phyloP scores from a whole-genome alignment of 2,329 filamentous ascomycete species.

The Colletotrichum gloeosporioides region DNA sequence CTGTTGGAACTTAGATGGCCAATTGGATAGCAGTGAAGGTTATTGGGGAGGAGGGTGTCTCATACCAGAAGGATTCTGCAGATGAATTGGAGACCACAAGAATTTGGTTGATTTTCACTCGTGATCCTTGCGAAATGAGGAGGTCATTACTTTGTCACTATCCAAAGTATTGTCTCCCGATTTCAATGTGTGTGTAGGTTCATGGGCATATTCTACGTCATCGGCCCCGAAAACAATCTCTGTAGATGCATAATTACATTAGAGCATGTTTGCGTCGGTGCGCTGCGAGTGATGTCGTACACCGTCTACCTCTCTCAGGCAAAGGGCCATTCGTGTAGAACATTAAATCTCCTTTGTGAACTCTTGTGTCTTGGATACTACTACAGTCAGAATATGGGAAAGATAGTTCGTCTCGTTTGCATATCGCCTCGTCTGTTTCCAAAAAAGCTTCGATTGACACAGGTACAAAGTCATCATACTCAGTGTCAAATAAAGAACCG shows the following conservation, averaged over 20 bases:
- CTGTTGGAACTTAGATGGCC: neutral
- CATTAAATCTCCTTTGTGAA: neutral
- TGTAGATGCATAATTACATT: neutral
- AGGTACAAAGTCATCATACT: neutral
- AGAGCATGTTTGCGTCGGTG: neutral
- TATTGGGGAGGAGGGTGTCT: neutral
- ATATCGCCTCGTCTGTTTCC: neutral
- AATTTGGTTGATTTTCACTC: neutral
- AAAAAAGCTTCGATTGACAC: neutral
- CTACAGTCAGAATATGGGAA: neutral
- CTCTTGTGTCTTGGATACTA: neutral
- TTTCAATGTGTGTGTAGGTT: neutral
- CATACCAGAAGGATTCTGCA: neutral
- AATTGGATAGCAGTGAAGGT: neutral
- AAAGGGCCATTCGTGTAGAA: neutral
- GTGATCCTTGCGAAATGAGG: neutral
- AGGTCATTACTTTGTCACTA: neutral
- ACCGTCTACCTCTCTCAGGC: neutral
- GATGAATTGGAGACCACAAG: neutral
- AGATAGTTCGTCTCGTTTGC: neutral
- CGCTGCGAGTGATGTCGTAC: neutral
- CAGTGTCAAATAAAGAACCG: neutral
- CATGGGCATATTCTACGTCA: neutral
- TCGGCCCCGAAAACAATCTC: neutral
- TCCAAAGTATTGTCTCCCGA: neutral